Evolutionary conservation across 2,329 filamentous ascomycete species (phyloP).

Genomic region (Phaeophleospora eucalypticola): DNA sequence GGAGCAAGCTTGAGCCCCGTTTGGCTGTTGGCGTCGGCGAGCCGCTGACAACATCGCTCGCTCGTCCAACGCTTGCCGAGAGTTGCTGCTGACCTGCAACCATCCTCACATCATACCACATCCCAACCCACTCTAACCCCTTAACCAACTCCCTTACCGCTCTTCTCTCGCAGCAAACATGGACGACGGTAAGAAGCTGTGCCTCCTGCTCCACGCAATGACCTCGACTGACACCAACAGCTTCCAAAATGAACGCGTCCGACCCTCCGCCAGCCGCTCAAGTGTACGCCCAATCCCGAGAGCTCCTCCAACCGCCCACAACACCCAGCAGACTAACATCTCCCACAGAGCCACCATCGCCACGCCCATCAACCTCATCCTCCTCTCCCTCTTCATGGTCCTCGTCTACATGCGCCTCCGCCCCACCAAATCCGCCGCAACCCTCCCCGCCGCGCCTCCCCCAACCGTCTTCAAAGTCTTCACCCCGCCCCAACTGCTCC

Average conservation of each 20-base stretch:
- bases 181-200: not conserved
- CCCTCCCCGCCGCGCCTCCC: slow-evolving; percentile 54
- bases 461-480: slow-evolving; percentile 85
- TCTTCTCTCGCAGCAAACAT: too few relatives aligned
- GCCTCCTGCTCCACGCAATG: not conserved
- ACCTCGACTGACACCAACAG: not conserved
- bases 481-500: slow-evolving; percentile 75
- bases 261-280: slow-evolving; percentile 36
- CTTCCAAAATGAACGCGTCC: slow-evolving; percentile 14
- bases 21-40: too few relatives aligned
- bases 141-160: too few relatives aligned
- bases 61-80: not conserved
- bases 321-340: slow-evolving; percentile 6
- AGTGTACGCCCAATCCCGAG: slow-evolving; percentile 36
- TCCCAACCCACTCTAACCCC: too few relatives aligned
- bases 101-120: not conserved
- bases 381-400: slow-evolving; percentile 55
- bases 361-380: slow-evolving; percentile 59
- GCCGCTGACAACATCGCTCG: not conserved
- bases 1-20: too few relatives aligned
- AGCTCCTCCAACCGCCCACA: not conserved
- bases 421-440: slow-evolving; percentile 44
- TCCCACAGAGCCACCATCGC: slow-evolving; percentile 49
- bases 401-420: slow-evolving; percentile 58
- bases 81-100: not conserved